Base-by-base conservation (phyloP, 2,329 filamentous ascomycete species). In the Sarocladium strictum region DNA sequence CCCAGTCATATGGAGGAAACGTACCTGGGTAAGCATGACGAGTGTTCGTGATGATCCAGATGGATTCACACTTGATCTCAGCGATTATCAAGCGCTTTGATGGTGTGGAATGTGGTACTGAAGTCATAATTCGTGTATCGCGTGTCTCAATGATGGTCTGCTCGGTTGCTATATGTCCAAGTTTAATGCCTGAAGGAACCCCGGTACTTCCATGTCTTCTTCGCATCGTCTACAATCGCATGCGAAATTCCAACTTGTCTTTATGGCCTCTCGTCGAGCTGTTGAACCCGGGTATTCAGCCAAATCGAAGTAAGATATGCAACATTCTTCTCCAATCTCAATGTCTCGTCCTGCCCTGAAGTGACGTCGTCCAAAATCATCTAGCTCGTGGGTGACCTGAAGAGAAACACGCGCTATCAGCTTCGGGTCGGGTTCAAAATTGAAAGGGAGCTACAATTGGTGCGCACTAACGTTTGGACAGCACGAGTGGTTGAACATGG, bases 401-500 rank as follows among this genome's bases (percentile, higher is more conserved):
- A 6, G 7, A 43, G 24, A 5, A 7, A 43, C 21, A n/a, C n/a
- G n/a, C 10, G 21, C 11, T 17, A 15, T 49, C 43, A 49, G 43
- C 40, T 11, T 19, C 33, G 24, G 26, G 33, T 51, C 5, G 17
- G n/a, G n/a, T n/a, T n/a, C n/a, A n/a, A n/a, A n/a, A n/a, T n/a
- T n/a, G n/a, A n/a, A n/a, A n/a, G n/a, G n/a, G n/a, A n/a, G n/a
- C n/a, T n/a, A n/a, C n/a, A n/a, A n/a, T n/a, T n/a, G n/a, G n/a
- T n/a, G n/a, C n/a, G n/a, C n/a, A n/a, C 57, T 56, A 10, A 58
- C 57, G 56, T 58, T 58, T 3, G 57, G 57, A 35, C 54, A 58
- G 38, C 57, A 58, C 33, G 57, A 40, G 24, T 58, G 57, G 35
- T 58, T 58, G 49, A 57, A 56, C 55, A 58, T 58, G 38, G 57